phyloP scores from a whole-genome alignment of 805 yeast genomes.

The Huiozyma naganishii region DNA sequence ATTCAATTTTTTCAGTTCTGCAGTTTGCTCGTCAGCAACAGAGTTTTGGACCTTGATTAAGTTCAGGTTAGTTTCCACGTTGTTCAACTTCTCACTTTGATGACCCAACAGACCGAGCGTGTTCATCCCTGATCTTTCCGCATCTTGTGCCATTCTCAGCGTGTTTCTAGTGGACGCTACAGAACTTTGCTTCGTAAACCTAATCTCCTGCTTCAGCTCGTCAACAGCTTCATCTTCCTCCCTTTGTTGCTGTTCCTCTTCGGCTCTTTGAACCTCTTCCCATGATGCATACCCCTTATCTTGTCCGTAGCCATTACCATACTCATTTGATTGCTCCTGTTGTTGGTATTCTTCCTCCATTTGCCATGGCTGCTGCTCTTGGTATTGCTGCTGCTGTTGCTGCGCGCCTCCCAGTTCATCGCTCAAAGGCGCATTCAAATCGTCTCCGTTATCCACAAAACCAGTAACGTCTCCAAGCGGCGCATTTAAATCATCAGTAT shows the following conservation, averaged over 20 bases:
- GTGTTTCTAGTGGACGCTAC: conserved; percentile 80
- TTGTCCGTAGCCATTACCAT: conserved; percentile 52
- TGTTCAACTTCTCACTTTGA: conserved; percentile 79
- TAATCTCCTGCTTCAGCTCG: conserved; percentile 68
- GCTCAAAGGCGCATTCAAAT: conserved; percentile 21
- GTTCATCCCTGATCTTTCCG: conserved; percentile 65
- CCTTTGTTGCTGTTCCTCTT: conserved; percentile 30
- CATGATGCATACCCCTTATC: conserved; percentile 25
- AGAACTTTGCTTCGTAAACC: conserved; percentile 79
- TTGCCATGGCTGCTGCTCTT: conserved; percentile 15
- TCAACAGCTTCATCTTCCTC: conserved; percentile 85
- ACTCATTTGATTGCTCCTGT: conserved; percentile 58
- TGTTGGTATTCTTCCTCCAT: conserved; percentile 21
- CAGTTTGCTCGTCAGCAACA: conserved; percentile 73
- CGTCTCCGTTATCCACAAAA: conserved; percentile 9
- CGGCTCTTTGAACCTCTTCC: conserved; percentile 28
- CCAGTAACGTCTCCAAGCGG: conserved; percentile 14
- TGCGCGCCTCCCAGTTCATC: conserved; percentile 3
- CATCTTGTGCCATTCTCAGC: conserved; percentile 56
- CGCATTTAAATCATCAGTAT: conserved; percentile 26
- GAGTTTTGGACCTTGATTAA: conserved; percentile 72
- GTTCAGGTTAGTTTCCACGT: conserved; percentile 66
- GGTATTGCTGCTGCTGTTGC: conserved; percentile 9
- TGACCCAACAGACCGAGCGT: conserved; percentile 87
- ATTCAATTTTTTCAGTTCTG: conserved; percentile 67